phyloP scores from a whole-genome alignment of 176 grass and related monocot species.

The Triticum turgidum region DNA sequence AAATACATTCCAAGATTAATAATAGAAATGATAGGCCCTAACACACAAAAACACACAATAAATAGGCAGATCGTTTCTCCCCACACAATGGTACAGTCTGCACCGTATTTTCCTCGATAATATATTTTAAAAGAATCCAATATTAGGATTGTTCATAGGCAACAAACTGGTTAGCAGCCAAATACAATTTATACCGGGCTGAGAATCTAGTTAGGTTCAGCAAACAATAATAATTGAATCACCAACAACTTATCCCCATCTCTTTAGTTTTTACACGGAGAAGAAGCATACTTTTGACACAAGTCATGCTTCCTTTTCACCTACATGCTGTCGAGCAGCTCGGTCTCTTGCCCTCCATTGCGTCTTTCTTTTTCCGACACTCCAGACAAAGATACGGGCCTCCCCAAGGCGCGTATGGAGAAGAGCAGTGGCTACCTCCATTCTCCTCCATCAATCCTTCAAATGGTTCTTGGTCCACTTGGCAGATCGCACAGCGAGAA shows the following conservation, averaged over 20 bases:
- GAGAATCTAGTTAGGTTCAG: slow-evolving; percentile 42
- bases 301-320: slow-evolving; percentile 33
- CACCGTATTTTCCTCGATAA: slow-evolving; percentile 8
- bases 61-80: slow-evolving; percentile 11
- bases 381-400: slow-evolving; percentile 85
- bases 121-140: neutral
- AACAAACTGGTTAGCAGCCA: slow-evolving; percentile 47
- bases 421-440: slow-evolving; percentile 42
- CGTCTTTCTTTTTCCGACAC: slow-evolving; percentile 96
- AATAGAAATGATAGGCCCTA: no score
- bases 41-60: neutral
- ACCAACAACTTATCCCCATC: slow-evolving; percentile 22
- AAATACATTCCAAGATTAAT: neutral
- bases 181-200: slow-evolving; percentile 24
- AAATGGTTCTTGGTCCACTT: slow-evolving; percentile 60
- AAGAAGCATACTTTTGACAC: neutral
- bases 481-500: slow-evolving; percentile 83
- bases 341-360: slow-evolving; percentile 92
- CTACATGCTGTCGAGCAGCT: slow-evolving; percentile 49
- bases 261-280: slow-evolving; percentile 23
- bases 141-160: neutral
- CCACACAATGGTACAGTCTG: neutral
- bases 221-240: slow-evolving; percentile 34
- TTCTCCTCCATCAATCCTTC: slow-evolving; percentile 59
- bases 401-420: slow-evolving; percentile 45